A percentile compares a stretch with the other conserved stretches of the same genome.
phyloP scores from a whole-genome alignment of 176 grass and related monocot genomes.

The Triticum turgidum region DNA sequence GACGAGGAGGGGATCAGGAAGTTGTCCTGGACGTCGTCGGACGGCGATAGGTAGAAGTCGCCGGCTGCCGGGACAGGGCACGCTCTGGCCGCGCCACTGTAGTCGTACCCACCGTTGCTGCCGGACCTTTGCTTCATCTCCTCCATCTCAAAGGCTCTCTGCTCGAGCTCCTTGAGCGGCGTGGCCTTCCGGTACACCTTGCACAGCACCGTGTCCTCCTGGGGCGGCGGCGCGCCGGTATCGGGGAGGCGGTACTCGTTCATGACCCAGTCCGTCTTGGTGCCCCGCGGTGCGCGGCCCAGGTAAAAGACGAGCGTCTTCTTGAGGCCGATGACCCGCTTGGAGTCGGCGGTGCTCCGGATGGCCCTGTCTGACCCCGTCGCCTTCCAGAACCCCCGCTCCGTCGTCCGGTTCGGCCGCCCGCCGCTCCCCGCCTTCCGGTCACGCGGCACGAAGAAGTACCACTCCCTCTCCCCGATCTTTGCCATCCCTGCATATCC shows the following conservation, averaged over 20 bases:
- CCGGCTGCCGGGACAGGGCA: background rate
- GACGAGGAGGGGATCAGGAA: constrained; percentile 2
- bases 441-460: constrained; percentile 87
- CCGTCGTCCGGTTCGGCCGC: constrained; percentile 82
- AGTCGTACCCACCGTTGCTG: background rate
- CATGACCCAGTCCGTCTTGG: constrained; percentile 91
- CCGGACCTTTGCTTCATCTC: constrained; percentile 47
- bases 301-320: too few relatives aligned
- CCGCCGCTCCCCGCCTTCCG: constrained; percentile 59
- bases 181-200: constrained; percentile 88
- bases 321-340: constrained; percentile 21
- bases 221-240: background rate
- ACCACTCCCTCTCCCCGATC: constrained; percentile 96
- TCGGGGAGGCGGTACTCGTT: constrained; percentile 86
- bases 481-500: constrained; percentile 55
- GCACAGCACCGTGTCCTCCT: constrained; percentile 80
- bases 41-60: constrained; percentile 35
- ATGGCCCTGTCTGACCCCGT: constrained; percentile 74
- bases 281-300: constrained; percentile 68
- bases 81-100: background rate
- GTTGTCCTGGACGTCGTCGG: constrained; percentile 46
- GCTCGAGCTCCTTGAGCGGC: constrained; percentile 77
- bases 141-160: constrained; percentile 54
- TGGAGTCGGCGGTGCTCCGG: constrained; percentile 34
- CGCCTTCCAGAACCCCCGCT: constrained; percentile 93